phyloP scores from a whole-genome alignment of 2,329 filamentous ascomycete genomes.

The Graphilbum ipis-grandicollis region DNA sequence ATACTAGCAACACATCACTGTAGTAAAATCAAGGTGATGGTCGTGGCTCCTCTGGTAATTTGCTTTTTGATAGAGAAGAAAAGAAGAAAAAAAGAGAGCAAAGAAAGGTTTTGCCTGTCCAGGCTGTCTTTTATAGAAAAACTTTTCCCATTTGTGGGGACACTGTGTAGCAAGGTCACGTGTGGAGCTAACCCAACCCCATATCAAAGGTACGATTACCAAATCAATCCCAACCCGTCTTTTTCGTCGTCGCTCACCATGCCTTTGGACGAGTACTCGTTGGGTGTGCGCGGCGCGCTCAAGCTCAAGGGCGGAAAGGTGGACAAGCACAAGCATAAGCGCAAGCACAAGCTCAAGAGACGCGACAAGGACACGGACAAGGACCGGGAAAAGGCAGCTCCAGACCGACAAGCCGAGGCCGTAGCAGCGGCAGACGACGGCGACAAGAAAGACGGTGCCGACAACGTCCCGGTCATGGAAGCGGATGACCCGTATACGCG shows the following conservation, averaged over 20 bases:
- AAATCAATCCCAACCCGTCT: not conserved
- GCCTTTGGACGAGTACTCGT: slow-evolving; percentile 60
- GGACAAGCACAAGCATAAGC: slow-evolving; percentile 48
- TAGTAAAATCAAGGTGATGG: slow-evolving; percentile 36
- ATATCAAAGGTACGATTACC: not conserved
- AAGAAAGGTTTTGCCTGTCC: slow-evolving; percentile 6
- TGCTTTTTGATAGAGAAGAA: slow-evolving; percentile 44
- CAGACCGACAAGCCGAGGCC: slow-evolving; percentile 12
- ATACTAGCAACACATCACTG: slow-evolving; percentile 46
- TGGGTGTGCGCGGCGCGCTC: slow-evolving; percentile 53
- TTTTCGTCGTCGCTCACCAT: slow-evolving; percentile 21
- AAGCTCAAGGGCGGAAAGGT: slow-evolving; percentile 68
- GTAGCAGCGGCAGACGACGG: slow-evolving; percentile 6
- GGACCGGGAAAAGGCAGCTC: slow-evolving; percentile 9
- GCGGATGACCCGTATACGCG: slow-evolving; percentile 13
- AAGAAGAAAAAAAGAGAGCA: slow-evolving; percentile 28
- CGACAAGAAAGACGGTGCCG: slow-evolving; percentile 10
- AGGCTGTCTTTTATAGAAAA: too few species aligned
- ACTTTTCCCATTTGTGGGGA: too few species aligned
- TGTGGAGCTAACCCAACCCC: not conserved
- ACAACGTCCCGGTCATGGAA: slow-evolving; percentile 13
- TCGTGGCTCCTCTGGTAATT: slow-evolving; percentile 46
- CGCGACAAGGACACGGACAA: slow-evolving; percentile 9
- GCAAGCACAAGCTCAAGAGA: slow-evolving; percentile 27
- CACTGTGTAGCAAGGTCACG: not conserved